A percentile compares a stretch with the other conserved stretches of the same genome.
phyloP scores from a whole-genome alignment of 2,329 filamentous ascomycete genomes.

The Bretziella fagacearum region DNA sequence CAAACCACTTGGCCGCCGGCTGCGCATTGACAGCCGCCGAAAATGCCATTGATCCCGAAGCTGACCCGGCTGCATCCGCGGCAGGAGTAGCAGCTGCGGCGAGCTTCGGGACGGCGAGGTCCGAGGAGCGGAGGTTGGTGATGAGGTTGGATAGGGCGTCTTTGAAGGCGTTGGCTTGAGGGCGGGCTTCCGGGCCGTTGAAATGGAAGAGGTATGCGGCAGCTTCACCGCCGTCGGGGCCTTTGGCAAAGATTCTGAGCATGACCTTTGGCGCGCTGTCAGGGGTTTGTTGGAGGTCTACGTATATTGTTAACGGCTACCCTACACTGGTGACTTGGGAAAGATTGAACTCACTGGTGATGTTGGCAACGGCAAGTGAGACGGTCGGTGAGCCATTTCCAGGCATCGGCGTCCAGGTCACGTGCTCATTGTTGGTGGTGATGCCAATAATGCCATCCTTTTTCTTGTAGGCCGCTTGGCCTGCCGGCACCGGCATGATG shows the following conservation, averaged over 20 bases:
- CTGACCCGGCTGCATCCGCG: conserved; percentile 15
- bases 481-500: conserved; percentile 42
- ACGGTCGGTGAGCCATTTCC: conserved; percentile 46
- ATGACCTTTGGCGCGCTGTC: conserved; percentile 79
- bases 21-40: conserved; percentile 48
- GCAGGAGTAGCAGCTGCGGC: conserved; percentile 20
- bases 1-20: conserved; percentile 52
- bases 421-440: conserved; percentile 51
- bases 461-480: conserved; percentile 76
- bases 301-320: not conserved
- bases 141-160: conserved; percentile 67
- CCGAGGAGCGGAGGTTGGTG: conserved; percentile 44
- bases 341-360: conserved; percentile 51
- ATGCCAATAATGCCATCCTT: conserved; percentile 75
- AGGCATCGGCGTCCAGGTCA: conserved; percentile 65
- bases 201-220: conserved; percentile 77
- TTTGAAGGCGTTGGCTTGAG: conserved; percentile 73
- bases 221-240: conserved; percentile 38
- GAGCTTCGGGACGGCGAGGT: conserved; percentile 34
- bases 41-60: conserved; percentile 60
- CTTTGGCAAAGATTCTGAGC: conserved; percentile 74
- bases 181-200: conserved; percentile 60
- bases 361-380: conserved; percentile 53
- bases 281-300: conserved; percentile 89
- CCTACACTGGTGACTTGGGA: not conserved